Conservation (phyloP, 805 yeast species). For the Saccharomycopsis selenospora region DNA sequence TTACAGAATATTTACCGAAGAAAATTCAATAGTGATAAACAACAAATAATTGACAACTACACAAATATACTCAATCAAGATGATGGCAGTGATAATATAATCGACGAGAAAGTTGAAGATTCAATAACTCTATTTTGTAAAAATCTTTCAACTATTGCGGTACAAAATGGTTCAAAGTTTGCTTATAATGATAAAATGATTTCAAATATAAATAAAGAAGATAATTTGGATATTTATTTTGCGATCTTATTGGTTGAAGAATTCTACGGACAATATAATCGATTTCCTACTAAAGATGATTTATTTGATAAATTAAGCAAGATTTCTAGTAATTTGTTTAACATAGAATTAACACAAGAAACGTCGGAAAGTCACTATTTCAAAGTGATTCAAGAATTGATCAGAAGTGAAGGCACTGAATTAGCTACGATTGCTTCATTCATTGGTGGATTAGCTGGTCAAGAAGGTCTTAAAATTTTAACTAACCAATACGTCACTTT, state of each 20-base stretch:
- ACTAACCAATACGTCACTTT: slow-evolving; percentile 79
- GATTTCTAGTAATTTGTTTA: neutral
- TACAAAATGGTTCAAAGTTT: slow-evolving; percentile 33
- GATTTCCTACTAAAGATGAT: slow-evolving; percentile 15
- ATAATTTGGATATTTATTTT: slow-evolving; percentile 4
- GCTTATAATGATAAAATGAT: neutral
- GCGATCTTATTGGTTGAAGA: slow-evolving; percentile 22
- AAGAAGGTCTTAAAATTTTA: slow-evolving; percentile 67
- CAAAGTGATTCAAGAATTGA: slow-evolving; percentile 36
- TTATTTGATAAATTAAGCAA: neutral
- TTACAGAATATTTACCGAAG: slow-evolving; percentile 51
- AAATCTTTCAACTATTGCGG: slow-evolving; percentile 47
- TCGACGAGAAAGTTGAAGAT: slow-evolving; percentile 32
- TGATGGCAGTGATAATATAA: slow-evolving; percentile 3
- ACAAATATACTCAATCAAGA: slow-evolving; percentile 22
- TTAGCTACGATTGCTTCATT: slow-evolving; percentile 56
- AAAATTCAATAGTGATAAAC: slow-evolving; percentile 47
- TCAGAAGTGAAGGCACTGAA: slow-evolving; percentile 36
- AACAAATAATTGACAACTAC: slow-evolving; percentile 33
- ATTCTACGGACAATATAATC: slow-evolving; percentile 2
- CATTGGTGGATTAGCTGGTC: slow-evolving; percentile 80
- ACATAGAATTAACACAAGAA: too few species aligned
- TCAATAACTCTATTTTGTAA: slow-evolving; percentile 49
- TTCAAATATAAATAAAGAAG: neutral
- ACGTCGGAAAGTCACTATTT: neutral